Evolutionary conservation across 2,329 filamentous ascomycete species (phyloP).

Genomic region (Mycosphaerella arachidis): DNA sequence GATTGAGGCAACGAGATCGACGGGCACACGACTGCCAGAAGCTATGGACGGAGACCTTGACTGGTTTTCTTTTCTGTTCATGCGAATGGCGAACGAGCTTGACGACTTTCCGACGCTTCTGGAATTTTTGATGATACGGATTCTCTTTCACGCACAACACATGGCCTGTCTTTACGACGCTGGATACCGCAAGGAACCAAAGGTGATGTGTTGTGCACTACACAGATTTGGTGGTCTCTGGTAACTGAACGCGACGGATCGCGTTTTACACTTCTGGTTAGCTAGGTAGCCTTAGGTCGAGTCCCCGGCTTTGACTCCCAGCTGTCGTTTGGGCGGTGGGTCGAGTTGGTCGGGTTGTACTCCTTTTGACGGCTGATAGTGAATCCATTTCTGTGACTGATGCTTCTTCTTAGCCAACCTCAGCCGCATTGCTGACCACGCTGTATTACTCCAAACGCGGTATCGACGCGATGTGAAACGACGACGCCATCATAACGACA

Average conservation of each 20-base stretch:
- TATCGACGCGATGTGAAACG: background rate
- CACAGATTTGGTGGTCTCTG: conserved; percentile 1
- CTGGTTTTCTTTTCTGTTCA: conserved; percentile 2
- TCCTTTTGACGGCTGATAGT: conserved; percentile 12
- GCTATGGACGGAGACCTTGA: conserved; percentile 3
- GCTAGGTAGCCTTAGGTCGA: conserved; percentile 20
- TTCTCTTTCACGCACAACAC: background rate
- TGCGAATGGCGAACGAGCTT: background rate
- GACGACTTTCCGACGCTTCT: background rate
- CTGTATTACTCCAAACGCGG: background rate
- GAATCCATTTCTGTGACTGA: background rate
- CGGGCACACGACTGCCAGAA: background rate
- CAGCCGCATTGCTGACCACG: background rate
- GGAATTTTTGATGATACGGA: background rate
- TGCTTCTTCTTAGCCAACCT: background rate
- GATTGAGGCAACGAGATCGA: background rate
- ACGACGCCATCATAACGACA: background rate
- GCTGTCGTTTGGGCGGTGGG: conserved; percentile 5
- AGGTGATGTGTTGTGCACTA: conserved; percentile 1
- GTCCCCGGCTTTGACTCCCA: conserved; percentile 18
- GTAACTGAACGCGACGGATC: background rate
- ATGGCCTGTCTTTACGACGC: conserved; percentile 1
- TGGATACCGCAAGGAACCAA: background rate
- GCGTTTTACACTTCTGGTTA: background rate
- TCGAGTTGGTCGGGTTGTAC: conserved; percentile 18